Conservation (phyloP, 441 rosid species). For the Lepidium campestre region DNA sequence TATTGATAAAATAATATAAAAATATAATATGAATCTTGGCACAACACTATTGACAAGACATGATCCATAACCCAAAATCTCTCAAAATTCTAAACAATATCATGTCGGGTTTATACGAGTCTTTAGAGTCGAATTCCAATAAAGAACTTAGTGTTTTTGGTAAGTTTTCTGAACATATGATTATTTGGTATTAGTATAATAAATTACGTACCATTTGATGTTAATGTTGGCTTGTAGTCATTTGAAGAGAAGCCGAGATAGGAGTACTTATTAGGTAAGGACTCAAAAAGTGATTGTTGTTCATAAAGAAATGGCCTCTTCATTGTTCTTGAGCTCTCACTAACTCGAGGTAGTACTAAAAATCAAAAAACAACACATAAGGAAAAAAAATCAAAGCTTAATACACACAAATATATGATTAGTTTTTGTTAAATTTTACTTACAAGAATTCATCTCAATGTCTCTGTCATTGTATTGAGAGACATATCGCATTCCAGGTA, state of each 20-base stretch:
- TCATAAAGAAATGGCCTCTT: constrained; percentile 48
- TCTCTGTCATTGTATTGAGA: constrained; percentile 53
- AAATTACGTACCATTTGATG: constrained; percentile 37
- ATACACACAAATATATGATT: not conserved
- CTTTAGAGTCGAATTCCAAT: too few relatives aligned
- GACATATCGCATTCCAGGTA: constrained; percentile 45
- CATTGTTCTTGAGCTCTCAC: constrained; percentile 43
- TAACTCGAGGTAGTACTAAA: constrained; percentile 37
- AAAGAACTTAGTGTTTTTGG: too few relatives aligned
- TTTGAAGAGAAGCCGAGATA: constrained; percentile 44
- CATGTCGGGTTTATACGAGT: too few relatives aligned
- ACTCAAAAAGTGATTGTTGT: constrained; percentile 38
- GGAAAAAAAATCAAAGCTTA: not conserved
- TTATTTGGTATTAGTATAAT: not conserved
- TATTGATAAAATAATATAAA: too few relatives aligned
- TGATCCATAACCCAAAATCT: too few relatives aligned
- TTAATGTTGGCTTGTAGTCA: constrained; percentile 32
- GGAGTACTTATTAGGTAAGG: constrained; percentile 31
- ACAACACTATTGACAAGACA: too few relatives aligned
- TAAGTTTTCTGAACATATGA: not conserved
- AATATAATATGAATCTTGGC: too few relatives aligned
- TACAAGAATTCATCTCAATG: constrained; percentile 53
- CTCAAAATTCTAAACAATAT: too few relatives aligned
- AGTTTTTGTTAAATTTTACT: constrained; percentile 26
- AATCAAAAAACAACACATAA: not conserved